Base-by-base conservation (phyloP, 208 protist genomes). In the Strigomonas culicis region DNA sequence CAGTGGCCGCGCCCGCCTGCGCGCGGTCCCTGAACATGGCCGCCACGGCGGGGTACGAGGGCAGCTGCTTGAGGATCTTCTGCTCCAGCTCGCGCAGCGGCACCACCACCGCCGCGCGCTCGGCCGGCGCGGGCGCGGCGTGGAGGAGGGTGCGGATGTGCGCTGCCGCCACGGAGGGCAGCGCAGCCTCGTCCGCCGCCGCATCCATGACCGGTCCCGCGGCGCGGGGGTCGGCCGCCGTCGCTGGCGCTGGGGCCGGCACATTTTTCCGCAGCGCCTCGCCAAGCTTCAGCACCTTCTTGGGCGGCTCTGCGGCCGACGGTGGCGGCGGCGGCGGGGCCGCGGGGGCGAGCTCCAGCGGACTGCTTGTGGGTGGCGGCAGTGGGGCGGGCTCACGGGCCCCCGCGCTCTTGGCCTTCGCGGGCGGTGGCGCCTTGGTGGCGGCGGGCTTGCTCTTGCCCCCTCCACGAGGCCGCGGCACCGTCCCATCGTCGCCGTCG, bases 11-110 rank as follows among this genome's bases (percentile, higher is more conserved):
- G 30, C 34, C 34, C 10, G 34, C 34, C 34, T 39, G 34, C n/a
- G 75, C 66, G 0, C 64, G 11, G 0, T 68, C 75, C 69, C 84
- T 82, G 36, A 82, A 70, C 59, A 89, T 87, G 24, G 56, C 71
- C 46, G 72, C 80, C 76, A 88, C 82, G 24, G 57, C 60, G 2
- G 75, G 43, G 50, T 88, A 94, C 25, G 76, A 64, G 10, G 83
- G 75, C 39, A 92, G 83, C 31, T 63, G 57, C 65, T 90, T 92
- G 4, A 94, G 65, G 21, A 92, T 78, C 10, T 82, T 67, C 64
- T 77, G 82, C 67, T 84, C 76, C 50, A 90, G 68, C 47, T 90
- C 84, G 50, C 57, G 82, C 32, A 90, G 74, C 1, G 85, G 50
- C 11, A 68, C 60, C 22, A 36, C 56, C n/a, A 49, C 47, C n/a